A percentile compares a stretch with the other conserved stretches of the same genome.
phyloP scores from a whole-genome alignment of 495 filamentous ascomycete genomes.

The Daldinia concentrica region DNA sequence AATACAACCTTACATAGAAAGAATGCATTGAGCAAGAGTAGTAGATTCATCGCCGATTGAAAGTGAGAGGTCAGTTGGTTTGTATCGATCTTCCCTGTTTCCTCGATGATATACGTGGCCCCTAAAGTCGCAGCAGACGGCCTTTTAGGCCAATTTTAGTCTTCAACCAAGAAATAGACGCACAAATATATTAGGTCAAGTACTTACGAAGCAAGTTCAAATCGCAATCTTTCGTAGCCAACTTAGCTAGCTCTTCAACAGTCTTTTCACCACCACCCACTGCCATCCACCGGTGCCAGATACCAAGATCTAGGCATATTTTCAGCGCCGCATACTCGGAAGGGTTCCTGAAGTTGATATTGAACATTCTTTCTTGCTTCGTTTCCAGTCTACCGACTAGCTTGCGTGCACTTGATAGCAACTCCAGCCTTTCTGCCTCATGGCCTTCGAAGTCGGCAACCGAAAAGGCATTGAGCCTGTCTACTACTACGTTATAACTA shows the following conservation, averaged over 20 bases:
- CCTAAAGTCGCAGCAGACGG: constrained; percentile 37
- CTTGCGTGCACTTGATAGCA: constrained; percentile 34
- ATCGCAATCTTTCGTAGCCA: constrained; percentile 34
- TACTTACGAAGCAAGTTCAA: constrained; percentile 39
- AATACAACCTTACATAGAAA: constrained; percentile 15
- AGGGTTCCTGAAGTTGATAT: constrained; percentile 26
- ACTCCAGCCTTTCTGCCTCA: constrained; percentile 20
- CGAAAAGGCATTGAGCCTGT: constrained; percentile 28
- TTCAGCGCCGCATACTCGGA: constrained; percentile 31
- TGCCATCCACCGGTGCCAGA: constrained; percentile 36
- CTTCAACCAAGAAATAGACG: background rate
- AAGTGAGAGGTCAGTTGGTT: constrained; percentile 31
- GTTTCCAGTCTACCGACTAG: constrained; percentile 38
- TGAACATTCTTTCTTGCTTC: constrained; percentile 25
- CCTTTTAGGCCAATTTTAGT: constrained; percentile 20
- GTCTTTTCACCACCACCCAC: constrained; percentile 37
- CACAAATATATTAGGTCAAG: background rate
- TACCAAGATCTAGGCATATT: constrained; percentile 31
- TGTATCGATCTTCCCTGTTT: constrained; percentile 41
- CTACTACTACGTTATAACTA: background rate
- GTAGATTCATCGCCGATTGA: constrained; percentile 29
- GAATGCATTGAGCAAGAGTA: constrained; percentile 1
- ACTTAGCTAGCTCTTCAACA: constrained; percentile 27
- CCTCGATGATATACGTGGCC: constrained; percentile 36
- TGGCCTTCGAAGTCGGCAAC: constrained; percentile 27